Percentiles rank a stretch among this genome's conserved stretches.
These are phyloP conservation scores for Neofusicoccum cordaticola DNA, from an alignment of 2,329 filamentous ascomycete species.

Conservation along the genomic window DNA sequence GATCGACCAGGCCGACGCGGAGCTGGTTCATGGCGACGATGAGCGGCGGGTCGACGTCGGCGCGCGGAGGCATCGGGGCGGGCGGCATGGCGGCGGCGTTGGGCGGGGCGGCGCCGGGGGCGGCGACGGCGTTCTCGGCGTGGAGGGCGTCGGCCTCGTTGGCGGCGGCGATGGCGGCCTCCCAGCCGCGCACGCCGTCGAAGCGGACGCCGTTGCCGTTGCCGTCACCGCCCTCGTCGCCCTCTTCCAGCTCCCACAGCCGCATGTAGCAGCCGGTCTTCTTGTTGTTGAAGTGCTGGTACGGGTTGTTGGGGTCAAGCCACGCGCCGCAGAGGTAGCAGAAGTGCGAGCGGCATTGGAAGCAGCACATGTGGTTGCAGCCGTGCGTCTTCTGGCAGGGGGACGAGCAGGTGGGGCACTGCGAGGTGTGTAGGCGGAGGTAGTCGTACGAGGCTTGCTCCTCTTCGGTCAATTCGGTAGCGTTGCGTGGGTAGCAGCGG, in stretches of 20 bases:
- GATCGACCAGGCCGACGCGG: not conserved
- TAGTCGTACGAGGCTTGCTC: conserved; percentile 87
- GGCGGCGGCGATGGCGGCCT: conserved; percentile 38
- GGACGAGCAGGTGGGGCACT: conserved; percentile 82
- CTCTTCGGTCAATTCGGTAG: conserved; percentile 73
- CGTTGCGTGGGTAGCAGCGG: conserved; percentile 65
- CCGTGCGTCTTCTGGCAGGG: conserved; percentile 88
- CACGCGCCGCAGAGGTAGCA: conserved; percentile 93
- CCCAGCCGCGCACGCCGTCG: conserved; percentile 42
- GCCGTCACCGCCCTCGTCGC: conserved; percentile 59
- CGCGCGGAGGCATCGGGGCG: not conserved
- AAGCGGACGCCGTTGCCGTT: conserved; percentile 42
- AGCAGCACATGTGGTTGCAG: conserved; percentile 97
- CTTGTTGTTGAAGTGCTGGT: conserved; percentile 79
- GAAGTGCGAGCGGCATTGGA: conserved; percentile 85
- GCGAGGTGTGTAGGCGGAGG: conserved; percentile 74
- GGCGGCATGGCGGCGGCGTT: not conserved
- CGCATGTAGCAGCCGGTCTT: conserved; percentile 72
- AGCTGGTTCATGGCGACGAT: conserved; percentile 4
- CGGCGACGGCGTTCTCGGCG: conserved; percentile 28
- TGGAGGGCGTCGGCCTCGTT: conserved; percentile 29
- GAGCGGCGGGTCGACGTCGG: not conserved
- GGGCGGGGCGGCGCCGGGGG: conserved; percentile 11
- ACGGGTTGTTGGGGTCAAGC: conserved; percentile 78
- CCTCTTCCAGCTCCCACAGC: conserved; percentile 84